These are phyloP conservation scores for Apiospora arundinis DNA, from an alignment of 2,329 filamentous ascomycete species.

Conservation along the genomic window DNA sequence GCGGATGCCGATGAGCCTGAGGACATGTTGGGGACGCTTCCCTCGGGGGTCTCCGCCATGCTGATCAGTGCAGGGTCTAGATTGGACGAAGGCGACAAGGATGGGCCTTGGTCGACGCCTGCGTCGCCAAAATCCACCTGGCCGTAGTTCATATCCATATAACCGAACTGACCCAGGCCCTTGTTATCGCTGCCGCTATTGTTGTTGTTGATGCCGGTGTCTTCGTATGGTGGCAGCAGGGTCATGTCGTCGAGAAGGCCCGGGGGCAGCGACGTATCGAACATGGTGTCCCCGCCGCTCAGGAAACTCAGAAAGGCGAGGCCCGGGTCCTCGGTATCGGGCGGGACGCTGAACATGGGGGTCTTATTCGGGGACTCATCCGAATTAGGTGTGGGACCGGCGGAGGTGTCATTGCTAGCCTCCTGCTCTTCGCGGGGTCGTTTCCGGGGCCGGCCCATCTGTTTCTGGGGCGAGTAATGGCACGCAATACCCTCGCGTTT, in stretches of 20 bases:
- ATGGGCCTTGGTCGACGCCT: slow-evolving; percentile 28
- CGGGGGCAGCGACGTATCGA: slow-evolving; percentile 22
- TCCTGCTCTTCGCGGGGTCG: slow-evolving; percentile 45
- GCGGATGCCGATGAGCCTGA: slow-evolving; percentile 32
- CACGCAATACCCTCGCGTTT: slow-evolving; percentile 62
- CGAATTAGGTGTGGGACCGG: slow-evolving; percentile 12
- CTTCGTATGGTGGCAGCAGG: slow-evolving; percentile 18
- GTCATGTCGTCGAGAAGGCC: slow-evolving; percentile 8
- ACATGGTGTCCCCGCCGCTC: slow-evolving; percentile 29
- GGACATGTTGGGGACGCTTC: slow-evolving; percentile 34
- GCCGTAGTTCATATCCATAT: slow-evolving; percentile 32
- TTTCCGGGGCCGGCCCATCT: slow-evolving; percentile 70
- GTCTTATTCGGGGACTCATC: slow-evolving; percentile 31
- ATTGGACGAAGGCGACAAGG: slow-evolving; percentile 30
- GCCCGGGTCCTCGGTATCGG: slow-evolving; percentile 36
- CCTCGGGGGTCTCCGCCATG: slow-evolving; percentile 25
- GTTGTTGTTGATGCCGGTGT: background rate
- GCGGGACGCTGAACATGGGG: slow-evolving; percentile 35
- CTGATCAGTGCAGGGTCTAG: slow-evolving; percentile 39
- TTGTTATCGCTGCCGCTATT: background rate
- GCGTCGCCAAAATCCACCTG: slow-evolving; percentile 37
- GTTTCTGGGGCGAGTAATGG: slow-evolving; percentile 69
- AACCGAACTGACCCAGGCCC: slow-evolving; percentile 30
- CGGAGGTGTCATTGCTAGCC: background rate
- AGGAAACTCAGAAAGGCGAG: slow-evolving; percentile 38